Evolutionary conservation across 2,329 filamentous ascomycete genomes (phyloP), one percentile per base, ranked within the genome.

Genomic region (Beauveria sp.): DNA sequence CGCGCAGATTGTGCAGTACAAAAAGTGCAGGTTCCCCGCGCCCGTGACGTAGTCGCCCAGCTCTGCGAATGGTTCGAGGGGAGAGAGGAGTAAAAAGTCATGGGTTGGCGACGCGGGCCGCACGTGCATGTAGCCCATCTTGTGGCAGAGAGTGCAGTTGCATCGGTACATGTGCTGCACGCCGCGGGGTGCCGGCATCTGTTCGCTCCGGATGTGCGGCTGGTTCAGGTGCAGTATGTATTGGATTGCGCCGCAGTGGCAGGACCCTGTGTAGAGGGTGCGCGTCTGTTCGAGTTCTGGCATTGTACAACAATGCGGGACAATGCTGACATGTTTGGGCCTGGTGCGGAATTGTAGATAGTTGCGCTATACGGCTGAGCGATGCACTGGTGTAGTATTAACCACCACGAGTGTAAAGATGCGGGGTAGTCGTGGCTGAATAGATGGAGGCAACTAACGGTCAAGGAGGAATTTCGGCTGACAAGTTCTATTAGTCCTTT

Each of bases 101-200:
- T 61, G 18, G 10, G 58, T 48, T 9, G 51, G 41, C 8, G 51
- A 54, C 7, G n/a, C n/a, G 18, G 58, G 58, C 7, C 58, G 50
- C 7, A 61, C 24, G 58, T 61, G 58, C 14, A 61, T 47, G 24
- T 55, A 51, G 12, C 58, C 58, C 26, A 48, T 55, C 22, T 61
- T 61, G 43, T 61, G 58, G 44, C 58, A 61, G 37, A 50, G 9
- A 5, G 51, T 61, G 50, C 58, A 55, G 43, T 61, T 61, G 51
- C 58, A 61, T n/a, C 58, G 37, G 41, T 61, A 61, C 18, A 61
- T 30, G 51, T 37, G 58, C 51, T 61, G 58, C 24, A 26, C 51
- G 48, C 55, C 34, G 18, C 37, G 37, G 3, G 57, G 40, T 22
- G 50, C 24, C n/a, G 57, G 57, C 9, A 41, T 34, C 30, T 24